Evolutionary conservation across 345 rosid species (phyloP).

Genomic region (Excoecaria agallocha): DNA sequence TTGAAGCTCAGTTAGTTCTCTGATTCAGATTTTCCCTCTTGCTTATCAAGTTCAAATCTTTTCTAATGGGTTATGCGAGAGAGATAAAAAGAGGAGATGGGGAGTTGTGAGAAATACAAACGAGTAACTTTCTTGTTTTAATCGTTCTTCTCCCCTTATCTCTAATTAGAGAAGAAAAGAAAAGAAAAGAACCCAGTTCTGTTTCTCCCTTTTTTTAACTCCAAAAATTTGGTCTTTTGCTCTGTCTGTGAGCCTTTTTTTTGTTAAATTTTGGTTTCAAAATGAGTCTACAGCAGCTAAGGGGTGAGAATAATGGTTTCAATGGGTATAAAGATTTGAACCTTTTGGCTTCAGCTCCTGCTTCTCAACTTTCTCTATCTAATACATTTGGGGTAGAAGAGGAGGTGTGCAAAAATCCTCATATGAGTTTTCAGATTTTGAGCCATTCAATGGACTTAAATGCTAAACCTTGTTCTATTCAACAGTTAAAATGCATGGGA

Average conservation of each 20-base stretch:
- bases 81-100: no score
- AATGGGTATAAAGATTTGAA: slow-evolving; percentile 25
- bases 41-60: no score
- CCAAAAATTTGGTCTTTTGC: not conserved
- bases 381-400: slow-evolving; percentile 13
- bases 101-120: no score
- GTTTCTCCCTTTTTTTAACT: not conserved
- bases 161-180: no score
- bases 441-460: slow-evolving; percentile 25
- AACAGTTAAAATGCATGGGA: slow-evolving; percentile 30
- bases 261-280: no score
- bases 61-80: no score
- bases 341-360: slow-evolving; percentile 26
- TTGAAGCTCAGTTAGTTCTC: no score
- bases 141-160: no score
- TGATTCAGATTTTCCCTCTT: no score
- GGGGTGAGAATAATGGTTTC: slow-evolving; percentile 17
- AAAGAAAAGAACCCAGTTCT: not conserved
- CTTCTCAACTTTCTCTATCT: slow-evolving; percentile 26
- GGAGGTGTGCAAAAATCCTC: slow-evolving; percentile 15
- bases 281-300: slow-evolving; percentile 35
- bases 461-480: slow-evolving; percentile 13
- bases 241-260: not conserved
- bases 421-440: slow-evolving; percentile 35
- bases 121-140: no score